Base-by-base conservation (phyloP, 306 rosid species). In the Sicyos baderoa region DNA sequence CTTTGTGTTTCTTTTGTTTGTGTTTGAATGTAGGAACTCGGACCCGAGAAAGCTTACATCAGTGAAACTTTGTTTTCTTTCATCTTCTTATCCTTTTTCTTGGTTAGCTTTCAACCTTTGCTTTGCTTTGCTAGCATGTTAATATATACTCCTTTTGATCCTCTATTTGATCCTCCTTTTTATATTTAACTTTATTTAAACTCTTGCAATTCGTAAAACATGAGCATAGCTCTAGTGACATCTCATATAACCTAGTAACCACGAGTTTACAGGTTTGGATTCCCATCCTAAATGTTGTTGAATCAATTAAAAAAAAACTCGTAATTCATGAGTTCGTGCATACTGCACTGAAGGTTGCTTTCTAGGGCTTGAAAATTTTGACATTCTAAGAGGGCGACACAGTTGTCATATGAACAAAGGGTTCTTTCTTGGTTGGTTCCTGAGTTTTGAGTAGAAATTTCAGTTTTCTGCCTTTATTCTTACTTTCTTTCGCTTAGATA, bases 51-150 rank as follows among this genome's bases (percentile, higher is more conserved):
- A 75, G 87, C 79, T 68, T 86, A 87, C 78, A 73, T 89, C 44
- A 89, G 97, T 22, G 97, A 92, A 82, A 79, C 86, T 57, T 58
- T 92, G 50, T 92, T 92, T 37, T 0, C 89, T 37, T 37, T 72
- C 19, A 82, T 89, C 72, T 92, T 92, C 70, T 18, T 78, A 35
- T 89, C 97, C 68, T 92, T 89, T 75, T 74, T 76, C 68, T 64
- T 87, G 88, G 96, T 91, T 80, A 74, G 87, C 69, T 56, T 62
- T 48, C 57, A 44, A 21, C 16, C 70, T 35, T 16, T 72, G 14
- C 29, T 21, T 53, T 42, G 29, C n/a, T 29, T n/a, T 40, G 51
- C 68, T 37, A 40, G 68, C 9, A 17, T 40, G 51, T n/a, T 18
- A 17, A 40, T 62, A 12, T 62, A n/a, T 27, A 62, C 23, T 27